phyloP scores from a whole-genome alignment of 2,329 filamentous ascomycete genomes.

The Cladophialophora yegresii region DNA sequence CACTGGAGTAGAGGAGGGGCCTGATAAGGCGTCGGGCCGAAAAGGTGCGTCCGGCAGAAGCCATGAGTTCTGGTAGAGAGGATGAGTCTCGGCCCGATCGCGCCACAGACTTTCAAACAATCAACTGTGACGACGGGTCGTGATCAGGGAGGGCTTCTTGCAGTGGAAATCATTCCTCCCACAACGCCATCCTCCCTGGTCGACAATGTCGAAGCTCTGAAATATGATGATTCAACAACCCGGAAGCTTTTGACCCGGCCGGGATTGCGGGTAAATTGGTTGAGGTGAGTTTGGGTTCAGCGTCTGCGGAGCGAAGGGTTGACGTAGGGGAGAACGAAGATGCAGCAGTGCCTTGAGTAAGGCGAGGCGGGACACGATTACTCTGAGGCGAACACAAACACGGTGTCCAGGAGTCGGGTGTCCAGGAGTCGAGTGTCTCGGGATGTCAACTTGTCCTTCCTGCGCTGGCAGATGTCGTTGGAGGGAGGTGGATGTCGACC shows the following conservation, averaged over 20 bases:
- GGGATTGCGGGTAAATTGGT: slow-evolving; percentile 1
- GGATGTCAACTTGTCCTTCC: neutral
- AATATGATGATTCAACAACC: neutral
- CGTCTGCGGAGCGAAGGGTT: neutral
- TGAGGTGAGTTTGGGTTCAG: neutral
- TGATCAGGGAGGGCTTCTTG: slow-evolving; percentile 4
- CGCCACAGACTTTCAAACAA: neutral
- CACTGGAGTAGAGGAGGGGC: slow-evolving; percentile 61
- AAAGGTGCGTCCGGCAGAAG: slow-evolving; percentile 22
- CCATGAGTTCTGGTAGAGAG: slow-evolving; percentile 16
- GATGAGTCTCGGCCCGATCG: neutral
- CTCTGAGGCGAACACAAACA: neutral
- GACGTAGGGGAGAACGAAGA: neutral
- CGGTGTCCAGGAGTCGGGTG: neutral
- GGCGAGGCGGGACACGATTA: neutral
- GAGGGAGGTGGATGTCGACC: slow-evolving; percentile 10
- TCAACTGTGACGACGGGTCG: neutral
- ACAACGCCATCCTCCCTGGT: slow-evolving; percentile 3
- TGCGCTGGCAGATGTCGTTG: slow-evolving; percentile 11
- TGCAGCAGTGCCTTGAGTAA: neutral
- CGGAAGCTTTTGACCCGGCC: neutral
- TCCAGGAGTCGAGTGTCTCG: neutral
- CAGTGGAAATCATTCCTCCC: slow-evolving; percentile 7
- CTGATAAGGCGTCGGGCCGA: slow-evolving; percentile 53
- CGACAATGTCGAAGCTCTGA: neutral